phyloP scores from a whole-genome alignment of 1,284 basidiomycete species.

The Apiotrichum gamsii region DNA sequence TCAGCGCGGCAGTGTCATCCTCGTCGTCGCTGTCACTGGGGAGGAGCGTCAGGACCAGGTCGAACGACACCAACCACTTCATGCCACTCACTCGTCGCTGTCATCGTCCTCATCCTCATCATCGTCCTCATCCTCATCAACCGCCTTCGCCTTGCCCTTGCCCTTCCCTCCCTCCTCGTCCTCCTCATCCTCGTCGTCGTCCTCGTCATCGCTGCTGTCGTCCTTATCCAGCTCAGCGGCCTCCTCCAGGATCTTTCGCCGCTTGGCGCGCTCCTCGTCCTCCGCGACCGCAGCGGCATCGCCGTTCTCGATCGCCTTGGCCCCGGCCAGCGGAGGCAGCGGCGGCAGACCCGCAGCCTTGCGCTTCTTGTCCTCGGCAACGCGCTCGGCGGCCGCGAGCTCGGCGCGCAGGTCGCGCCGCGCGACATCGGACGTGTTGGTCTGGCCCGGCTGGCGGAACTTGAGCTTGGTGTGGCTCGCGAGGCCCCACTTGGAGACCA shows the following conservation, averaged over 20 bases:
- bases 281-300: constrained; percentile 10
- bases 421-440: constrained; percentile 64
- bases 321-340: constrained; percentile 32
- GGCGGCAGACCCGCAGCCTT: constrained; percentile 67
- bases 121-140: constrained; percentile 33
- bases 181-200: constrained; percentile 47
- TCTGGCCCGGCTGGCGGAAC: constrained; percentile 86
- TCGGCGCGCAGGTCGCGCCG: constrained; percentile 75
- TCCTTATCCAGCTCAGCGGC: constrained; percentile 79
- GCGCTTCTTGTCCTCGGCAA: constrained; percentile 77
- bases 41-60: not conserved
- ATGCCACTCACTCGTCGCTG: constrained; percentile 10
- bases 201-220: constrained; percentile 64
- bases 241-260: constrained; percentile 73
- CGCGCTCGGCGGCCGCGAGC: constrained; percentile 70
- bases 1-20: constrained; percentile 83
- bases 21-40: constrained; percentile 56
- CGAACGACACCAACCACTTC: not conserved
- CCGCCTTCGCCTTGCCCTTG: constrained; percentile 43
- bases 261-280: constrained; percentile 63
- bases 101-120: constrained; percentile 52
- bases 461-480: constrained; percentile 92
- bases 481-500: constrained; percentile 83
- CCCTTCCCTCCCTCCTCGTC: too few relatives aligned
- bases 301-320: constrained; percentile 24